Evolutionary conservation across 116 monocot genomes (phyloP).

Genomic region (Phalaenopsis hybrid): DNA sequence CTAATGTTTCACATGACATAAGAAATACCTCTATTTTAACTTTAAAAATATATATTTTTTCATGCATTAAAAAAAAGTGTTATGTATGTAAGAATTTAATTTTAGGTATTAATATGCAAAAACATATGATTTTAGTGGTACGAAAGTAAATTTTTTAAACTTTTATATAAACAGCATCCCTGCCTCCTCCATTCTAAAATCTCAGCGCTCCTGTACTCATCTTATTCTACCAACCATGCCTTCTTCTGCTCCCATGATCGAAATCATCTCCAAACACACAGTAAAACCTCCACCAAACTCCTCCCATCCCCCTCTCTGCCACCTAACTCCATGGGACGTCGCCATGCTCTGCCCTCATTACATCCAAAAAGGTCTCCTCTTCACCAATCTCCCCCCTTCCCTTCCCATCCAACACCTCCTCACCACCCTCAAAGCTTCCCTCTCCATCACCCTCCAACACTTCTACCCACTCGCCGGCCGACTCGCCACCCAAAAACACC

Average conservation of each 20-base stretch:
- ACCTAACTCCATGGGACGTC: slow-evolving; percentile 16
- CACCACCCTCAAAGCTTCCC: slow-evolving; percentile 10
- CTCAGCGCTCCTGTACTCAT: no score
- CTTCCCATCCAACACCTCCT: slow-evolving; percentile 5
- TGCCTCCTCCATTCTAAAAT: no score
- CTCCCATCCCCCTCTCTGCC: not conserved
- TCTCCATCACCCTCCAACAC: slow-evolving; percentile 19
- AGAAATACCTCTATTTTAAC: no score
- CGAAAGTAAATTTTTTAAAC: no score
- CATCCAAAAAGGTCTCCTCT: slow-evolving; percentile 27
- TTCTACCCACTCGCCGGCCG: slow-evolving; percentile 33
- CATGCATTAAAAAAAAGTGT: no score
- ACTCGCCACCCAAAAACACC: not conserved
- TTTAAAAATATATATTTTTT: no score
- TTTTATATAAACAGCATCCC: no score
- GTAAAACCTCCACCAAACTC: not conserved
- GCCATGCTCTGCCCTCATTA: slow-evolving; percentile 13
- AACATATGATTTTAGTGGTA: no score
- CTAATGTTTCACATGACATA: no score
- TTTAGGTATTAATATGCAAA: no score
- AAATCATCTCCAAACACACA: slow-evolving; percentile 7
- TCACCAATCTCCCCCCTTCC: slow-evolving; percentile 6
- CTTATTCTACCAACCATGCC: not conserved
- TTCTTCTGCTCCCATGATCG: not conserved
- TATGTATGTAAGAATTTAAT: no score